These are phyloP conservation scores for Cyclanthera cordifolia DNA, from an alignment of 306 rosid species.

Conservation along the genomic window DNA sequence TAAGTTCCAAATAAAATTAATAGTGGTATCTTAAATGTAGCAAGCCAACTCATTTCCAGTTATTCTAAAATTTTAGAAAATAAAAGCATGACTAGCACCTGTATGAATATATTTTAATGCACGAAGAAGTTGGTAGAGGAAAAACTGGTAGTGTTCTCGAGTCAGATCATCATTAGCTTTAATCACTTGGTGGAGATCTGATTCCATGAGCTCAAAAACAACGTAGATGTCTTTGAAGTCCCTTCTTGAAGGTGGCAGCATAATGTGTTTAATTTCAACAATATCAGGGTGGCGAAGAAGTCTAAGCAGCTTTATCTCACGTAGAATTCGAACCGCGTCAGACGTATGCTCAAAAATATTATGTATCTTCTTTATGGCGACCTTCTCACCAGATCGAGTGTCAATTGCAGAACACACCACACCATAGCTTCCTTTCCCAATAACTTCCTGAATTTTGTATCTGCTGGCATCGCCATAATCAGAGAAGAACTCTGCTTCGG, in stretches of 20 bases:
- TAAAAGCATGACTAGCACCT: conserved; percentile 29
- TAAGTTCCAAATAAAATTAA: background rate
- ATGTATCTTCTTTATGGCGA: conserved; percentile 88
- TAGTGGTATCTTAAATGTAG: background rate
- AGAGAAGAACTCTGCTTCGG: conserved; percentile 81
- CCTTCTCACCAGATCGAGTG: conserved; percentile 73
- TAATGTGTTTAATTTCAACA: conserved; percentile 88
- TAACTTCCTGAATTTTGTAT: conserved; percentile 81
- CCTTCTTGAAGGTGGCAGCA: conserved; percentile 81
- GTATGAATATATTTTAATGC: conserved; percentile 92
- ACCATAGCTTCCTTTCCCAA: conserved; percentile 95
- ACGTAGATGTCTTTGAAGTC: conserved; percentile 86
- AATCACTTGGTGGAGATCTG: conserved; percentile 98
- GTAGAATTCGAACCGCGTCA: conserved; percentile 93
- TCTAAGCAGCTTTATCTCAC: conserved; percentile 92
- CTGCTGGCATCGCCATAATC: conserved; percentile 82
- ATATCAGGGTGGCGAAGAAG: conserved; percentile 94
- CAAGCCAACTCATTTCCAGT: background rate
- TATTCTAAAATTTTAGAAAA: background rate
- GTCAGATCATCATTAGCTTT: conserved; percentile 86
- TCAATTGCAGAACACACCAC: conserved; percentile 92
- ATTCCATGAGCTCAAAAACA: conserved; percentile 93
- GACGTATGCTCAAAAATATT: conserved; percentile 89
- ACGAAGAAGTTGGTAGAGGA: conserved; percentile 91
- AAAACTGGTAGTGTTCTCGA: conserved; percentile 86